Evolutionary conservation across 495 filamentous ascomycete species (phyloP).

Genomic region (Aspergillus cavernicola): DNA sequence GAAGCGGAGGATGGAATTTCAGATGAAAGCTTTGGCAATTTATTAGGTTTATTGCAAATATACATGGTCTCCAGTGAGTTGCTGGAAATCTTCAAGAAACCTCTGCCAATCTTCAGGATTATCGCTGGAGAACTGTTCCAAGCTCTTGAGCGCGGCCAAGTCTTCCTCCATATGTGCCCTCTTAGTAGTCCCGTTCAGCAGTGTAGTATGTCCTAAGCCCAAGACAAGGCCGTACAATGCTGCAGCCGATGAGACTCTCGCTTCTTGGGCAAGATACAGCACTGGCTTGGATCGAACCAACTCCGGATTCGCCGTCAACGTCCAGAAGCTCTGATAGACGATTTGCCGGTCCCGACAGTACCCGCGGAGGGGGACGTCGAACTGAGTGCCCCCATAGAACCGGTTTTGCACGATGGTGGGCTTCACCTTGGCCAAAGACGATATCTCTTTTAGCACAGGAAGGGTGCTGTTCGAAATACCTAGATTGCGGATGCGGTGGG

Average conservation of each 20-base stretch:
- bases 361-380: conserved; percentile 56
- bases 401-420: conserved; percentile 74
- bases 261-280: conserved; percentile 42
- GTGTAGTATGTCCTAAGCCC: conserved; percentile 50
- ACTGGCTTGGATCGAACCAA: conserved; percentile 53
- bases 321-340: conserved; percentile 77
- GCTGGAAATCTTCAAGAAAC: conserved; percentile 43
- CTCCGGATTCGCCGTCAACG: conserved; percentile 65
- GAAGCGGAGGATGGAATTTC: no score
- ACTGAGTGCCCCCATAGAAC: conserved; percentile 57
- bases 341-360: conserved; percentile 61
- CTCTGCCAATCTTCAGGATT: conserved; percentile 43
- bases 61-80: conserved; percentile 41
- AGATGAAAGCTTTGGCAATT: no score
- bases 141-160: conserved; percentile 48
- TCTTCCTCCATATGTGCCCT: conserved; percentile 62
- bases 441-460: conserved; percentile 49
- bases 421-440: conserved; percentile 41
- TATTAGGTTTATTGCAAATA: background rate
- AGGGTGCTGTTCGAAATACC: conserved; percentile 70
- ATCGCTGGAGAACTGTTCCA: conserved; percentile 45
- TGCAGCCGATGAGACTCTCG: conserved; percentile 44
- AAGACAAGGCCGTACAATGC: conserved; percentile 68
- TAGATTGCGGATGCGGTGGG: conserved; percentile 56
- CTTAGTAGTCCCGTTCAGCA: conserved; percentile 70